Base-by-base conservation (phyloP, 2,329 filamentous ascomycete genomes). In the Chaetomiaceae sp. region DNA sequence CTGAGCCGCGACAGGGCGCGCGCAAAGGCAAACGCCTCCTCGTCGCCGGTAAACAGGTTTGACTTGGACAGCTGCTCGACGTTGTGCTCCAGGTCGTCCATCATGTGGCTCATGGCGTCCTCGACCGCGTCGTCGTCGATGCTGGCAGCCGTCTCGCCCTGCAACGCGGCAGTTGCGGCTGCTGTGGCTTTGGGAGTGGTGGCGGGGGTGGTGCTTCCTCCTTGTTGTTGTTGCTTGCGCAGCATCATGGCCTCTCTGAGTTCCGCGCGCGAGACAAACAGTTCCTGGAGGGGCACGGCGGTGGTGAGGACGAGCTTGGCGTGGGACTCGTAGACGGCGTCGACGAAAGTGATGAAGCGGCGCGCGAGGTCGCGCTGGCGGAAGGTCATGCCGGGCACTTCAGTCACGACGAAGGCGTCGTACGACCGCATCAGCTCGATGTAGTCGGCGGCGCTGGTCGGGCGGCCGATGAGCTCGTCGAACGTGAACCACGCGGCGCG, bases 301-400 rank as follows among this genome's bases (percentile, higher is more conserved):
- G 88, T 91, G 0, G 93, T 99, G 50, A 99, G 79, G 14, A 97
- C 92, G 7, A 99, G 79, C 71, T 96, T 97, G n/a, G 90, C 91
- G 68, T 92, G 81, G 23, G 78, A 77, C 69, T 99, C 93, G 65
- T 99, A 99, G 4, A 96, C 86, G 5, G 93, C 92, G 66, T 99
- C 93, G 58, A 99, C 89, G 61, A 99, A 96, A 0, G 92, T 99
- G 66, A 99, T 99, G 69, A 99, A 96, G 5, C 93, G 79, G 12
- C 93, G 76, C 0, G 93, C 93, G 34, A 96, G 77, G 70, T 99
- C 93, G 17, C 93, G 82, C 63, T 90, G 83, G 48, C 82, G 82
- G 58, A 89, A 81, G 35, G 86, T 93, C 93, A 99, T 97, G 5
- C 86, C 88, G 0, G 93, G 93, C 1, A 97, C 84, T 45, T 91